Conservation (phyloP, 1,139 yeast species). For the Pichiaceae sp. region DNA sequence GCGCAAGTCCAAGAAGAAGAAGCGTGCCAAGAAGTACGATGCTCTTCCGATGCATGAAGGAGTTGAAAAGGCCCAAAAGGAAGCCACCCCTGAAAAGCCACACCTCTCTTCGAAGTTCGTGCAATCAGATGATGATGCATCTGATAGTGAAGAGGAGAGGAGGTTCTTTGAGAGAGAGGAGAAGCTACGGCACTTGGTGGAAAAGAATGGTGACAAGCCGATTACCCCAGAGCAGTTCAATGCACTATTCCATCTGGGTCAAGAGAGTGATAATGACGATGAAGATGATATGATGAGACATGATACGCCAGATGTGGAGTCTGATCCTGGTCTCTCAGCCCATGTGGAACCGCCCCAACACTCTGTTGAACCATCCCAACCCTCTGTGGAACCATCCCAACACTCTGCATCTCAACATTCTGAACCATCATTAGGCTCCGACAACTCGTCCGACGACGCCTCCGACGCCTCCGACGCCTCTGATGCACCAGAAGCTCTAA, state of each 20-base stretch:
- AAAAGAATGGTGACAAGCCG: constrained; percentile 21
- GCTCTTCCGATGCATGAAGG: constrained; percentile 1
- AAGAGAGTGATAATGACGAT: constrained; percentile 3
- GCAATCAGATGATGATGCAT: constrained; percentile 58
- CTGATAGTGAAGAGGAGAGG: constrained; percentile 48
- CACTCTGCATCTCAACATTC: no score
- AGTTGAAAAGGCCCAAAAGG: constrained; percentile 7
- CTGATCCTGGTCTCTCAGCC: no score
- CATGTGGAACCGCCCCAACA: no score
- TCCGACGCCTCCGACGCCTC: no score
- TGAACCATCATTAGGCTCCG: no score
- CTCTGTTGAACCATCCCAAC: constrained; percentile 4
- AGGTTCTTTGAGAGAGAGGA: constrained; percentile 55
- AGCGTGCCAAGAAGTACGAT: constrained; percentile 4
- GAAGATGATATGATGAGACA: constrained; percentile 4
- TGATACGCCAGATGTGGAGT: neutral
- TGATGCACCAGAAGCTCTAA: no score
- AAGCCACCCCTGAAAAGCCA: constrained; percentile 8
- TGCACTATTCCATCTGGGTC: constrained; percentile 1
- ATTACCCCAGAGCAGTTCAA: constrained; percentile 22
- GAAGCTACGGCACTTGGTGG: constrained; percentile 34
- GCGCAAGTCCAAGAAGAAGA: constrained; percentile 6
- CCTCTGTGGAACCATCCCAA: constrained; percentile 3
- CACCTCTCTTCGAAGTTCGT: constrained; percentile 46
- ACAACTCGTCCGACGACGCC: no score